Base-by-base conservation (phyloP, 2,329 filamentous ascomycete species). In the Hypoxylon sp. region DNA sequence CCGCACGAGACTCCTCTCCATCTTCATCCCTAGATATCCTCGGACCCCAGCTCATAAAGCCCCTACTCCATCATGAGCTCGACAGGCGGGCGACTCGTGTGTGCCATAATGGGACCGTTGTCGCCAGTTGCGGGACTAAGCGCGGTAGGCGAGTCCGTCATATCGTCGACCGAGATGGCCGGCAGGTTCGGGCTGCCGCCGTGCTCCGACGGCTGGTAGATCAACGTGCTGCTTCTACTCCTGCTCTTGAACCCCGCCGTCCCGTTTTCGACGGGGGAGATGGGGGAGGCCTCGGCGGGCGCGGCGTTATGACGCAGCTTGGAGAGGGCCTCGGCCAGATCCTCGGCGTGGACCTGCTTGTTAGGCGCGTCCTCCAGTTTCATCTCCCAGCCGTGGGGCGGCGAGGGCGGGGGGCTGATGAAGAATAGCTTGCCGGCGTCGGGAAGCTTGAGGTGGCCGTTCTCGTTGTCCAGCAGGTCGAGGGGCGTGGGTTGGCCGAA, bases 401-500 rank as follows among this genome's bases (percentile, higher is more conserved):
- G 87, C 55, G 81, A 85, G 4, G 87, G 87, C 7, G 87, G 87
- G 23, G 87, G 87, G 47, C 84, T 87, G 73, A 90, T 89, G 78
- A 90, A 89, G 79, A 89, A 89, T 50, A 88, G 81, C 78, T 88
- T 89, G 69, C 86, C 87, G 48, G 85, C 85, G 62, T 89, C 87
- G 54, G 87, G 86, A 0, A 89, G 81, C n/a, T 83, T 81, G 8
- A 89, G 79, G 68, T 87, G 85, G 66, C 83, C 79, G 67, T 86
- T 80, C 55, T 75, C 72, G 48, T 60, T n/a, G n/a, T n/a, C n/a
- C n/a, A n/a, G 70, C 33, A 76, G 67, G 66, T 83, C 75, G 49
- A 87, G 73, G n/a, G 82, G 79, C 0, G 86, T 89, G 43, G 79
- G 75, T 69, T 85, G 81, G 67, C 87, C 87, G 66, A 88, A 89